These are phyloP conservation scores for Hibiscus tridactylites DNA, from an alignment of 345 rosid species.

Conservation along the genomic window DNA sequence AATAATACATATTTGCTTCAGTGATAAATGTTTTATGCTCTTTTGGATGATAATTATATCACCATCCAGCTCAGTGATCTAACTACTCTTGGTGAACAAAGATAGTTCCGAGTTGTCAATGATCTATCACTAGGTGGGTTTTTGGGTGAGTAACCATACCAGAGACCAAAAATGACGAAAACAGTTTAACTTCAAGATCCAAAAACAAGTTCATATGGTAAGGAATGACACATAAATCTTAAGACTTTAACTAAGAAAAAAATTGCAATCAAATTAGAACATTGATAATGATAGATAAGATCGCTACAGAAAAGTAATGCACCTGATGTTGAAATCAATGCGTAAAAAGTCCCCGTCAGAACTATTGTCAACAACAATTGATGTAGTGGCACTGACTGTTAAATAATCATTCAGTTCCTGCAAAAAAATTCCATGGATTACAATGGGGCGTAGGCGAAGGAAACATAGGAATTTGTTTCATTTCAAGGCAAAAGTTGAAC, in stretches of 20 bases:
- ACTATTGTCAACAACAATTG: constrained; percentile 82
- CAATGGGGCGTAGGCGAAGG: background rate
- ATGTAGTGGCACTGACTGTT: constrained; percentile 69
- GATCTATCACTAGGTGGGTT: too few species aligned
- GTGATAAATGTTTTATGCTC: background rate
- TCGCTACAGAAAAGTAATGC: background rate
- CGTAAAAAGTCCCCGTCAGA: constrained; percentile 87
- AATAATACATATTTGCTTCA: background rate
- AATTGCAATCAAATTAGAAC: background rate
- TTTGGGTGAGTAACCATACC: background rate
- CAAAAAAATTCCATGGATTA: constrained; percentile 13
- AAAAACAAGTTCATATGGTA: background rate
- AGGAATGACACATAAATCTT: background rate
- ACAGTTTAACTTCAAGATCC: background rate
- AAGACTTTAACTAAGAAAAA: background rate
- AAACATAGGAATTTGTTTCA: background rate
- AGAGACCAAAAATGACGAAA: background rate
- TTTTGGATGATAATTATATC: background rate
- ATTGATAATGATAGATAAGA: background rate
- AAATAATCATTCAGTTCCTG: constrained; percentile 86
- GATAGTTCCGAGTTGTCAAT: background rate
- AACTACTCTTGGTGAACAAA: background rate
- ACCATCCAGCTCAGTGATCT: background rate
- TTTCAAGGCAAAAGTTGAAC: background rate
- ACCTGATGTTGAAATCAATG: constrained; percentile 92